Conservation (phyloP, 768 basidiomycete genomes). For the Podaxis sp. region DNA sequence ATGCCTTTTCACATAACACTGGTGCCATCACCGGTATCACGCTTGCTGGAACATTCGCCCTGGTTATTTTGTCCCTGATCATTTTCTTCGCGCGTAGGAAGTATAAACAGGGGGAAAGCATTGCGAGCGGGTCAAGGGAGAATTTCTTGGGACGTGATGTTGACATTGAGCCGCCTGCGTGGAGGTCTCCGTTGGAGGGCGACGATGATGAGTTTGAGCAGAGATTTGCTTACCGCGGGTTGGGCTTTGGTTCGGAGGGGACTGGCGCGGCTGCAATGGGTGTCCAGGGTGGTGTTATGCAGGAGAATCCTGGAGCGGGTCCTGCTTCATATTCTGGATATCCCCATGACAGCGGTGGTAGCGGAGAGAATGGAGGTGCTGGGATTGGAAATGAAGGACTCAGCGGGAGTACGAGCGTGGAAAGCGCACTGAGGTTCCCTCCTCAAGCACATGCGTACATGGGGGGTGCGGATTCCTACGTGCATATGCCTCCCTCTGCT, state of each 20-base stretch:
- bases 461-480: background rate
- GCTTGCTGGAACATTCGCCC: slow-evolving; percentile 21
- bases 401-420: slow-evolving; percentile 18
- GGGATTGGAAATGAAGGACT: slow-evolving; percentile 13
- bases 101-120: slow-evolving; percentile 17
- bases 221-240: slow-evolving; percentile 7
- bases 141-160: slow-evolving; percentile 16
- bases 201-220: slow-evolving; percentile 17
- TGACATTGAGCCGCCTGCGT: slow-evolving; percentile 11
- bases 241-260: background rate
- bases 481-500: background rate
- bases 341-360: slow-evolving; percentile 11
- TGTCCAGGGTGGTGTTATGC: background rate
- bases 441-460: background rate
- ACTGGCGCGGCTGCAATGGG: background rate
- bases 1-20: slow-evolving; percentile 30
- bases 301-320: slow-evolving; percentile 10
- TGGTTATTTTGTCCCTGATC: slow-evolving; percentile 25
- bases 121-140: slow-evolving; percentile 17
- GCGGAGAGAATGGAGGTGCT: slow-evolving; percentile 12
- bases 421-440: slow-evolving; percentile 17
- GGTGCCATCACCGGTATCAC: slow-evolving; percentile 35
- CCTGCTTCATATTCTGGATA: slow-evolving; percentile 1
- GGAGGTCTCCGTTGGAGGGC: slow-evolving; percentile 29
- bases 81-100: slow-evolving; percentile 29